Percentiles rank a stretch among this genome's conserved stretches.
Conservation (phyloP, 1,284 basidiomycete species). For the Blastosporella zonata region DNA sequence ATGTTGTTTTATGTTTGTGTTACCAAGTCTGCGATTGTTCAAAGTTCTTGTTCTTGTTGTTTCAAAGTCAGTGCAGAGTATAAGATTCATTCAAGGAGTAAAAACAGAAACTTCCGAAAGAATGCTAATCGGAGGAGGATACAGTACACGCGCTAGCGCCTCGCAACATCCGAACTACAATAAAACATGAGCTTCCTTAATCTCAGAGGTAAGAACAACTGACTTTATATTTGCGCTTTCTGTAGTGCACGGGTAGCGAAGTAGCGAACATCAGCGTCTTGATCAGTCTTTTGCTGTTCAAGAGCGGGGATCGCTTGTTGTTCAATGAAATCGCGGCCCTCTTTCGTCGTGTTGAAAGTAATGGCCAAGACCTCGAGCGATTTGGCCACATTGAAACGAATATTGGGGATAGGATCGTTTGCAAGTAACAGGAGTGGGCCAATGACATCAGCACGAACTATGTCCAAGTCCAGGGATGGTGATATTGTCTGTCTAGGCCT, state of each 20-base stretch:
- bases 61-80: background rate
- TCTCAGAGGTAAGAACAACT: background rate
- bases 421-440: slow-evolving; percentile 84
- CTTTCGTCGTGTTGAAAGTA: slow-evolving; percentile 63
- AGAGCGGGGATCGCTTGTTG: slow-evolving; percentile 73
- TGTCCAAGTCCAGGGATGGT: slow-evolving; percentile 79
- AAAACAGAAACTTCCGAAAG: background rate
- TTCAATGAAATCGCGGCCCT: slow-evolving; percentile 41
- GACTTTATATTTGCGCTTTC: slow-evolving; percentile 36
- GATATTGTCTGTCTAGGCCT: slow-evolving; percentile 75
- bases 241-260: slow-evolving; percentile 74
- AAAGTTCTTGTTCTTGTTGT: background rate
- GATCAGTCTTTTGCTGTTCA: slow-evolving; percentile 86
- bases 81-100: background rate
- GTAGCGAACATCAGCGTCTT: slow-evolving; percentile 94
- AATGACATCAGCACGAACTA: slow-evolving; percentile 85
- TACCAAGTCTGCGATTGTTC: slow-evolving; percentile 2
- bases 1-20: background rate
- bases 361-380: slow-evolving; percentile 84
- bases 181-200: background rate
- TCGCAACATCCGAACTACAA: background rate
- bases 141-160: slow-evolving; percentile 1
- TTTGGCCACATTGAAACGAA: slow-evolving; percentile 98
- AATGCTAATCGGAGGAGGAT: background rate
- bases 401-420: slow-evolving; percentile 95